Evolutionary conservation across 805 yeast species (phyloP).

Genomic region (Sugiyamaella valdiviana): DNA sequence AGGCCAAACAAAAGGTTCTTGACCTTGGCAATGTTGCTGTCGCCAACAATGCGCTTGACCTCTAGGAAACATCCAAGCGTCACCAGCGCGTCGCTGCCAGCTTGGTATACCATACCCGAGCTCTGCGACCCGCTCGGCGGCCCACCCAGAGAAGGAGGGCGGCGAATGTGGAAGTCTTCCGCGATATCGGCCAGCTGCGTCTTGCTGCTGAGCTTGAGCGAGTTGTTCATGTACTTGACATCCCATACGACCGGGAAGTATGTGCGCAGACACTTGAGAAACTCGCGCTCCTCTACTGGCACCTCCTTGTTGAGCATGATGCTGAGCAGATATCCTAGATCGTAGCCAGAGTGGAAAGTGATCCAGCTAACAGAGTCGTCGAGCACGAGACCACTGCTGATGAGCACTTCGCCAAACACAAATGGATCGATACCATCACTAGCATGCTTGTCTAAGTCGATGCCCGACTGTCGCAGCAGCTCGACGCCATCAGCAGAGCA

Average conservation of each 20-base stretch:
- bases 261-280: conserved; percentile 58
- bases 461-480: conserved; percentile 71
- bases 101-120: conserved; percentile 27
- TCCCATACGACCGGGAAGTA: conserved; percentile 83
- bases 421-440: conserved; percentile 70
- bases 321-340: conserved; percentile 80
- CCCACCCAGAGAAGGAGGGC: conserved; percentile 11
- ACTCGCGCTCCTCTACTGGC: conserved; percentile 77
- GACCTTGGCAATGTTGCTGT: conserved; percentile 24
- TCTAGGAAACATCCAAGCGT: conserved; percentile 41
- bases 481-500: conserved; percentile 79
- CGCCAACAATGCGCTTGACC: conserved; percentile 32
- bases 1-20: conserved; percentile 36
- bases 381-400: conserved; percentile 78
- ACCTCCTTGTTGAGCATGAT: conserved; percentile 66
- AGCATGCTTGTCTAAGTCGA: conserved; percentile 70
- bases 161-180: conserved; percentile 37
- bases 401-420: conserved; percentile 76
- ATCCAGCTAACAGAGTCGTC: conserved; percentile 74
- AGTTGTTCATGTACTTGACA: conserved; percentile 48
- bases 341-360: conserved; percentile 91
- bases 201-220: conserved; percentile 32
- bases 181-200: conserved; percentile 35
- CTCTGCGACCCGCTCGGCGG: conserved; percentile 11
- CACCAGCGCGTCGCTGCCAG: conserved; percentile 41